Evolutionary conservation across 768 basidiomycete genomes (phyloP).

Genomic region (Leccinum incarnatum): DNA sequence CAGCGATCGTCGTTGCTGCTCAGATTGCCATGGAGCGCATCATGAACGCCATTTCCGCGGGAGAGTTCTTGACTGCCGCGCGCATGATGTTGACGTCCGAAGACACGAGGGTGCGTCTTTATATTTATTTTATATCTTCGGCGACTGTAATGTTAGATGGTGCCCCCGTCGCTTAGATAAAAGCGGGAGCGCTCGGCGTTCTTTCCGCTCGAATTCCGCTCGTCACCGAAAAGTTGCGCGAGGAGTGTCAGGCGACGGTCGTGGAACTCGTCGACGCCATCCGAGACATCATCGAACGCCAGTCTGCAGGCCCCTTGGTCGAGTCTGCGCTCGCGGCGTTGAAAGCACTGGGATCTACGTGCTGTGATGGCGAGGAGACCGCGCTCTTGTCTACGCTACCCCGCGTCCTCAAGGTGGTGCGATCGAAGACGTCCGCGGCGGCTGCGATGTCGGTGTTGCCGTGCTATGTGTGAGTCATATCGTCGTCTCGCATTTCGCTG

Average conservation of each 20-base stretch:
- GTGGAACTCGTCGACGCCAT: slow-evolving; percentile 51
- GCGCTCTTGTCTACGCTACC: slow-evolving; percentile 60
- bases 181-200: slow-evolving; percentile 66
- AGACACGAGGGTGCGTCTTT: slow-evolving; percentile 46
- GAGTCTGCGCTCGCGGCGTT: slow-evolving; percentile 58
- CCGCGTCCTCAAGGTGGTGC: slow-evolving; percentile 48
- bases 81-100: slow-evolving; percentile 53
- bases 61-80: slow-evolving; percentile 62
- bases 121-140: background rate
- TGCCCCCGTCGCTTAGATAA: slow-evolving; percentile 42
- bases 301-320: slow-evolving; percentile 40
- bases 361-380: slow-evolving; percentile 64
- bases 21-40: slow-evolving; percentile 50
- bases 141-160: background rate
- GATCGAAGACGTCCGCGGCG: slow-evolving; percentile 35
- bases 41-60: slow-evolving; percentile 64
- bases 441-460: slow-evolving; percentile 54
- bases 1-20: slow-evolving; percentile 46
- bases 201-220: slow-evolving; percentile 63
- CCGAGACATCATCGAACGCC: slow-evolving; percentile 44
- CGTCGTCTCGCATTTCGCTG: background rate
- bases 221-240: slow-evolving; percentile 56
- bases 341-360: slow-evolving; percentile 53
- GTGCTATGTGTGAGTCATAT: slow-evolving; percentile 54
- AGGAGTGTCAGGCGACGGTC: slow-evolving; percentile 47